Evolutionary conservation across 2,329 filamentous ascomycete genomes (phyloP).

Genomic region (Rhinocladiella mackenziei): DNA sequence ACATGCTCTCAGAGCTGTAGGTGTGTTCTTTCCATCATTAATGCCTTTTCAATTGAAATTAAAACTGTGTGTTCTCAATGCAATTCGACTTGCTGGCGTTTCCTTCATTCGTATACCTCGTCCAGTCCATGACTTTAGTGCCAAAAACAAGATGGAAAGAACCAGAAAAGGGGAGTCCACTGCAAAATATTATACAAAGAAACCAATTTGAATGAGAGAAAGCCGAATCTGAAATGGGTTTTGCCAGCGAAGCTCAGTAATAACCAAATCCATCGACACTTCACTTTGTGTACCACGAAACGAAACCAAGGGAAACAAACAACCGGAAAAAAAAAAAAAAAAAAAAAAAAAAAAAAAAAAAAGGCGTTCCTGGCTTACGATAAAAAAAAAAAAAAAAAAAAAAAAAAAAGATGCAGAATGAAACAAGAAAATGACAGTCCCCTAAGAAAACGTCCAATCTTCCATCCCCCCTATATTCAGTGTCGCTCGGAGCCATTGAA

Average conservation of each 20-base stretch:
- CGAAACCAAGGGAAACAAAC: too few species aligned
- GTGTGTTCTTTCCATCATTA: background rate
- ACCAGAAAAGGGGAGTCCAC: too few species aligned
- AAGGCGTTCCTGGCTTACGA: background rate
- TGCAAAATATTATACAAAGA: too few species aligned
- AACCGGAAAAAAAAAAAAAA: background rate
- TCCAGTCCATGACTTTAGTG: background rate
- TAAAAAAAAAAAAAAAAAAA: background rate
- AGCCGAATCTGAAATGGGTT: too few species aligned
- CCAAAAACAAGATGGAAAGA: too few species aligned
- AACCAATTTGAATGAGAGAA: too few species aligned
- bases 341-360: background rate
- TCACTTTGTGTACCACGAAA: too few species aligned
- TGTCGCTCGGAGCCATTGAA: slow-evolving; percentile 5
- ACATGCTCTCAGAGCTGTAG: too few species aligned
- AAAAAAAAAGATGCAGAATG: background rate
- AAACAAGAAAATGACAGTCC: background rate
- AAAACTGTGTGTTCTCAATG: background rate
- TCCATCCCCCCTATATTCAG: slow-evolving; percentile 2
- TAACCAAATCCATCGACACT: too few species aligned
- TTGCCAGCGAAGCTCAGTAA: too few species aligned
- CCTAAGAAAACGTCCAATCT: slow-evolving; percentile 5
- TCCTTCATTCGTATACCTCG: background rate
- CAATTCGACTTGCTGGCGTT: background rate
- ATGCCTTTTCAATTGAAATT: background rate